These are phyloP conservation scores for Keithomyces neogunnii DNA, from an alignment of 2,329 filamentous ascomycete genomes.

Conservation along the genomic window DNA sequence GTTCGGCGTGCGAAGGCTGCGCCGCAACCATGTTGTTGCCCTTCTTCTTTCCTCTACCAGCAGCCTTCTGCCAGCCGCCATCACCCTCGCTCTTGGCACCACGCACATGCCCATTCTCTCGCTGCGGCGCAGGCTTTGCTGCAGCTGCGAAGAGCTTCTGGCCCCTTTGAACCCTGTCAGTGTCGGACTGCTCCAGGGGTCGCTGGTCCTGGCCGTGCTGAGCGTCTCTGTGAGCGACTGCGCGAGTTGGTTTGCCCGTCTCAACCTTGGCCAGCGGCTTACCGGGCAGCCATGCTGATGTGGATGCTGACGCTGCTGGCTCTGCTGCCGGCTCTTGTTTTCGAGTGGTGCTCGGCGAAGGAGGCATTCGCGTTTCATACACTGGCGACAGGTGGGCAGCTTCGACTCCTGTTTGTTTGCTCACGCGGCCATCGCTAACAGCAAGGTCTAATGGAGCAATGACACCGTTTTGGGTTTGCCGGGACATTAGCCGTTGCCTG, in stretches of 20 bases:
- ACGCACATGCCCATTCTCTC: constrained; percentile 46
- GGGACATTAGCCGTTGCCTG: constrained; percentile 28
- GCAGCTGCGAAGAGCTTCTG: constrained; percentile 16
- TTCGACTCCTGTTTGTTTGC: constrained; percentile 27
- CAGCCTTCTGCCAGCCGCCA: constrained; percentile 52
- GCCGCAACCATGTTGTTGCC: constrained; percentile 33
- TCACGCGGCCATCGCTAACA: constrained; percentile 33
- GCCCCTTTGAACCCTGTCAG: constrained; percentile 11
- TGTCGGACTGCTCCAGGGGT: constrained; percentile 7
- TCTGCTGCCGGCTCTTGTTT: constrained; percentile 33
- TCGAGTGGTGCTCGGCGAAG: constrained; percentile 55
- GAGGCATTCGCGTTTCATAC: constrained; percentile 63
- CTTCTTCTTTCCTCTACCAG: constrained; percentile 40
- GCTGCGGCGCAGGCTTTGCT: constrained; percentile 29
- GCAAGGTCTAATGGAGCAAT: constrained; percentile 51
- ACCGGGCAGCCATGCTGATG: constrained; percentile 17
- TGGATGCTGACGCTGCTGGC: constrained; percentile 10
- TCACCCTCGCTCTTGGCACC: constrained; percentile 47
- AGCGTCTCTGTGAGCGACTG: not conserved
- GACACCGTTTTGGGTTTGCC: constrained; percentile 36
- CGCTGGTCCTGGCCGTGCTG: not conserved
- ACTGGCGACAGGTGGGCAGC: constrained; percentile 60
- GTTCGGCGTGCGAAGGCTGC: constrained; percentile 35
- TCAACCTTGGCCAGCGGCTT: constrained; percentile 11
- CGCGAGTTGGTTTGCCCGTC: not conserved